Base-by-base conservation (phyloP, 2,329 filamentous ascomycete species). In the Aspergillus quadrilineatus region DNA sequence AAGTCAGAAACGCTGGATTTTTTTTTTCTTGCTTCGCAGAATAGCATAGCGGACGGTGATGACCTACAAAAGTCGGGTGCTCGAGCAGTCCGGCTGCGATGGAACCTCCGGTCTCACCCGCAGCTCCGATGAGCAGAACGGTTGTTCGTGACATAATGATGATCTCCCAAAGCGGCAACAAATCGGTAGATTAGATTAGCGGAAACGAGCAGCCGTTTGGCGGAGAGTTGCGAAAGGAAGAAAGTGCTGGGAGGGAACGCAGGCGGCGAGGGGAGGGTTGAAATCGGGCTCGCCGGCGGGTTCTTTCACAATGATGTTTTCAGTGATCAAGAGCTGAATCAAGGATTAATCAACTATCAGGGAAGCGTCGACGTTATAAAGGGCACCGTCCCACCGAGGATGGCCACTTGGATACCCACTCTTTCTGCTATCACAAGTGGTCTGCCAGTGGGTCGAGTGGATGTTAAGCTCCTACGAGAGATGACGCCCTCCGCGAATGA, bases 21-120 rank as follows among this genome's bases (percentile, higher is more conserved):
- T 43, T n/a, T 43, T 42, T 42, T 42, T 17, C 3, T 4, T 10
- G 3, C 17, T n/a, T 12, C 14, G 8, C n/a, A 6, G 26, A n/a
- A 15, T 9, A 37, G 36, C 4, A 37, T 32, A 12, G 3, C 26
- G 9, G 10, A 26, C 15, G 17, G 37, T 12, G 28, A 28, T 17
- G 43, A 55, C 63, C 49, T 62, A 66, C 64, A 46, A 62, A 66
- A 29, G 50, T 55, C 8, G 62, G 62, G 44, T 70, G 66, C 36
- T 71, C 70, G 17, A 74, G 52, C n/a, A 75, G 60, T 28, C 67
- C 73, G 53, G 72, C 70, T 29, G 71, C 69, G 55, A 75, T 75
- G 14, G 72, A 74, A 47, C 68, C 68, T 60, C 73, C 73, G 51
- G 73, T 75, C 65, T 75, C 73, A 63, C 73, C 73, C 46, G 72